Conservation (phyloP, 2,329 filamentous ascomycete species). For the Neopestalotiopsis clavispora region DNA sequence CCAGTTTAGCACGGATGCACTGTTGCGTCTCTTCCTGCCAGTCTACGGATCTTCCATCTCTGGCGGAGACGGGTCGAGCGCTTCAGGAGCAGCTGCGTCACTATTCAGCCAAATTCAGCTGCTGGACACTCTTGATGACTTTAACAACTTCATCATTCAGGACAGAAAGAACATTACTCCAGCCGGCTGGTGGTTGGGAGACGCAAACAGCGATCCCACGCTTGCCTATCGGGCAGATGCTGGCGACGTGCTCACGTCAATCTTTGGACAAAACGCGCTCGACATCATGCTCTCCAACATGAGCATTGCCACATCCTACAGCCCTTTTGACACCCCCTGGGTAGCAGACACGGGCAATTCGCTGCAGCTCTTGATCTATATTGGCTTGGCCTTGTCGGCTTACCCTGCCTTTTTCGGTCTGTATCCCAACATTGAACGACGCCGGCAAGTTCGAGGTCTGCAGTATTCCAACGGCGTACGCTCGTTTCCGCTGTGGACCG, state of each 20-base stretch:
- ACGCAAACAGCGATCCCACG: constrained; percentile 62
- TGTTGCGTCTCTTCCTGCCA: constrained; percentile 44
- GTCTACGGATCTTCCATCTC: constrained; percentile 38
- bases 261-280: constrained; percentile 70
- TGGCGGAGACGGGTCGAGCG: constrained; percentile 11
- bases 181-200: constrained; percentile 80
- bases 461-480: constrained; percentile 93
- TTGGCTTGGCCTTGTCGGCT: constrained; percentile 76
- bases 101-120: constrained; percentile 48
- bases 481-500: constrained; percentile 81
- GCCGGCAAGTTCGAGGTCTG: constrained; percentile 78
- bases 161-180: constrained; percentile 73
- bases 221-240: constrained; percentile 74
- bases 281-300: constrained; percentile 70
- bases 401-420: constrained; percentile 88
- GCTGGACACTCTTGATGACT: constrained; percentile 70
- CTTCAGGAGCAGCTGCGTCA: constrained; percentile 18
- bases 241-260: constrained; percentile 56
- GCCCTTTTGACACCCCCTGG: constrained; percentile 78
- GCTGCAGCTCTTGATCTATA: constrained; percentile 81
- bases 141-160: constrained; percentile 67
- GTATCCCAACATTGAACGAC: constrained; percentile 85
- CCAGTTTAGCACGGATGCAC: constrained; percentile 37
- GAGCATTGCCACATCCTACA: constrained; percentile 73
- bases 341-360: constrained; percentile 71